Evolutionary conservation across 2,329 filamentous ascomycete species (phyloP), one percentile per base, ranked within the genome.

Genomic region (Colletotrichum sp.): DNA sequence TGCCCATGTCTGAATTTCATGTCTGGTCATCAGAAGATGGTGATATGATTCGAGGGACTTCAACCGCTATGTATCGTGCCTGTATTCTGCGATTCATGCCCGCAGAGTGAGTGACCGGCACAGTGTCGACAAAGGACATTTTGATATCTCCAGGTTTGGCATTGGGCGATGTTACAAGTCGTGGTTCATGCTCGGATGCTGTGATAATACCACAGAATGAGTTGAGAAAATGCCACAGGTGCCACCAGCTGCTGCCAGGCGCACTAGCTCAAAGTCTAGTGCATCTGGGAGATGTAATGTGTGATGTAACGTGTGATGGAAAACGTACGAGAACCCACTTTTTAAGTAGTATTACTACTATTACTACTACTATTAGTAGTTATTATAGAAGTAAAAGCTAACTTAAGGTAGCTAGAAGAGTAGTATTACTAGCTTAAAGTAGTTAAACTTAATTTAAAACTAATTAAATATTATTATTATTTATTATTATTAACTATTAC

Each of bases 41-140:
- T n/a, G 19, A 44, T 11, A 44, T 44, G 39, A 44, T 19, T 44
- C 39, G 39, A n/a, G 19, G 19, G 2, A 6, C 44, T n/a, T 12
- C 0, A 3, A 13, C 44, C 9, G 2, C 4, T 12, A 48, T 13
- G 6, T 22, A 22, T 48, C n/a, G 11, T 0, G 44, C 6, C 4
- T 48, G 44, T 13, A 22, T 13, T 22, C 44, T 48, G 3, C 11
- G 44, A 13, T 48, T 8, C 6, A 12, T 48, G 16, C 39, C 5
- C 19, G 8, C 9, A 12, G 39, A 48, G 5, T n/a, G 19, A n/a
- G 39, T n/a, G 19, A n/a, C 19, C 19, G 19, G 19, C 19, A 7
- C n/a, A n/a, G 39, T n/a, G 9, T 12, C 39, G 9, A 48, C 9
- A 5, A 48, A n/a, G 3, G 19, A 48, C 5, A 12, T n/a, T 12